These are phyloP conservation scores for Amylostereum areolatum DNA, from an alignment of 1,284 basidiomycete genomes.

Conservation along the genomic window DNA sequence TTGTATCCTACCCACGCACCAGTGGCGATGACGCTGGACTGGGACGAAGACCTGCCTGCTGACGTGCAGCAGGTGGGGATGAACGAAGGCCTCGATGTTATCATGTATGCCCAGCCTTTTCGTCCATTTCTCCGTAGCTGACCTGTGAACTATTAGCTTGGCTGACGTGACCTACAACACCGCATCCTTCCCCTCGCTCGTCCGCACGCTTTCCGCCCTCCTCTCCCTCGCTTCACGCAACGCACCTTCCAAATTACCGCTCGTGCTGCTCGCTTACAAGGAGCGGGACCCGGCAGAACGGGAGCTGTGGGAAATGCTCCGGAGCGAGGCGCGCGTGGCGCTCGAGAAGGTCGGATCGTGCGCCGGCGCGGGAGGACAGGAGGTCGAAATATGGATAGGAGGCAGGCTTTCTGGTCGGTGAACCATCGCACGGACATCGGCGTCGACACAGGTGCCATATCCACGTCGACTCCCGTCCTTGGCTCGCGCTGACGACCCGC, in stretches of 20 bases:
- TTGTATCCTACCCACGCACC: conserved; percentile 27
- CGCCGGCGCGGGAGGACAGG: conserved; percentile 47
- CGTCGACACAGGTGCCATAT: too few species aligned
- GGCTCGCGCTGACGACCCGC: not conserved
- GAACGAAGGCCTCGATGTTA: conserved; percentile 41
- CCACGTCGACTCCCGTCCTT: too few species aligned
- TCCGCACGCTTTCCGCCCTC: conserved; percentile 48
- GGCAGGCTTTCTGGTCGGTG: not conserved
- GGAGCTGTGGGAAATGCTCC: conserved; percentile 57
- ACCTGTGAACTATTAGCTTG: conserved; percentile 46
- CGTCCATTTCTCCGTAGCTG: not conserved
- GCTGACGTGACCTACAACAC: conserved; percentile 91
- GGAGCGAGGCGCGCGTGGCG: conserved; percentile 41
- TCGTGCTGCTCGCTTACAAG: conserved; percentile 76
- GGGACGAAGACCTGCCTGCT: conserved; percentile 54
- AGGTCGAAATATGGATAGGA: conserved; percentile 71
- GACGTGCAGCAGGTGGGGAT: conserved; percentile 28
- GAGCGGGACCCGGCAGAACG: conserved; percentile 73
- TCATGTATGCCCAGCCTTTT: conserved; percentile 39
- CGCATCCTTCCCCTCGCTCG: conserved; percentile 67
- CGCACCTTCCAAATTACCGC: conserved; percentile 26
- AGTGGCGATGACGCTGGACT: conserved; percentile 58
- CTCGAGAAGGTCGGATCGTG: conserved; percentile 51
- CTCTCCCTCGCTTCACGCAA: conserved; percentile 21
- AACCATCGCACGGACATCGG: too few species aligned